Evolutionary conservation across 2,329 filamentous ascomycete genomes (phyloP), one percentile per base, ranked within the genome.

Genomic region (Colletotrichum caudatum): DNA sequence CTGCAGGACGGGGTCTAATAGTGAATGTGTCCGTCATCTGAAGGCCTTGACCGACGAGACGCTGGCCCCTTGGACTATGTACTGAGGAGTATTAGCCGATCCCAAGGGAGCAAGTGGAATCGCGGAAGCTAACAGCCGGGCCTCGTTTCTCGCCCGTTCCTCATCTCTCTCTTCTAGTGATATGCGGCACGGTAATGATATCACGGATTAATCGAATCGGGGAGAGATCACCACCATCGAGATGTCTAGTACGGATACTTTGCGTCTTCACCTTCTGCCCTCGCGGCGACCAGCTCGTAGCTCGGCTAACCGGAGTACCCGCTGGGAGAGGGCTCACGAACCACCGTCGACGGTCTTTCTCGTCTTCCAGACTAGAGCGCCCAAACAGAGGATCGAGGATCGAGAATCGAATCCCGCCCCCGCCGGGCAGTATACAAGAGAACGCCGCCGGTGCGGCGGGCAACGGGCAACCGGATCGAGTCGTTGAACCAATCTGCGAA

Each of bases 1-100:
- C 58, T 71, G 58, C 69, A 59, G n/a, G 29, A 37, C 44, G 29
- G 46, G 51, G 59, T 41, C 59, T 64, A 71, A 68, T 59, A 37
- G 59, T 53, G 53, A 39, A 35, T 18, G 18, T 59, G 58, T 54
- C 58, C 35, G 64, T 65, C 69, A 54, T 59, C 69, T 37, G 53
- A 69, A 71, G 58, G 64, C 37, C 18, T 37, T 26, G 57, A 33
- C 53, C 37, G 53, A 51, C 64, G 64, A 58, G 58, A 53, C 68
- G 44, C 53, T 44, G 64, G 64, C 39, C 5, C 5, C 44, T n/a
- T 4, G 7, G 44, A 46, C 44, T n/a, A 46, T 5, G 11, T 41
- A 41, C 16, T 41, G 11, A 20, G 18, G 2, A 23, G 46, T 44
- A 16, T 29, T 57, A 26, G 48, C 35, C 57, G 51, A 20, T 57